These are phyloP conservation scores for Cordyceps farinosa DNA, from an alignment of 2,329 filamentous ascomycete genomes.

Conservation along the genomic window DNA sequence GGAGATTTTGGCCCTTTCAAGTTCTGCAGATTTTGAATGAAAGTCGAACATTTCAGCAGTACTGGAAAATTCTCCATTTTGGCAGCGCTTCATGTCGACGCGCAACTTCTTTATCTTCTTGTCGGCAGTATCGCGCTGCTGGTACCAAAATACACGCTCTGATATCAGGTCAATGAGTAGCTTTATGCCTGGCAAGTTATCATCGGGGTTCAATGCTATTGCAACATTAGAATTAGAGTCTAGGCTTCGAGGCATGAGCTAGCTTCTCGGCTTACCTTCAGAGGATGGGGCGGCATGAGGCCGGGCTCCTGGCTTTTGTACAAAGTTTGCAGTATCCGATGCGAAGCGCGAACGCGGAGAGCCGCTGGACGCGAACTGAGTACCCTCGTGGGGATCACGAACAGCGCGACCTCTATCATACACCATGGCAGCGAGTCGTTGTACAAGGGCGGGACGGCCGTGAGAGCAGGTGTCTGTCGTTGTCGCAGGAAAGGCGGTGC, in stretches of 20 bases:
- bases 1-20: neutral
- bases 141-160: neutral
- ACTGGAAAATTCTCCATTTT: slow-evolving; percentile 6
- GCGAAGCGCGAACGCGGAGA: neutral
- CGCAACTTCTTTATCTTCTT: neutral
- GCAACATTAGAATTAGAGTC: neutral
- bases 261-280: neutral
- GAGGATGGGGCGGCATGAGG: neutral
- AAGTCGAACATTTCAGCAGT: neutral
- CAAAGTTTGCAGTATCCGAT: neutral
- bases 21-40: neutral
- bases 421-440: neutral
- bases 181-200: neutral
- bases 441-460: neutral
- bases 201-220: neutral
- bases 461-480: neutral
- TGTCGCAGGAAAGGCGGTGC: neutral
- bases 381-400: neutral
- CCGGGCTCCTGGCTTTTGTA: neutral
- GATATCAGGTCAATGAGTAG: neutral
- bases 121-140: slow-evolving; percentile 4
- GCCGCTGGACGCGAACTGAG: neutral
- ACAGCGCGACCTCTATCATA: neutral
- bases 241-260: neutral
- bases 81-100: slow-evolving; percentile 1